These are phyloP conservation scores for Kwoniella heveanensis DNA, from an alignment of 768 basidiomycete species.

Conservation along the genomic window DNA sequence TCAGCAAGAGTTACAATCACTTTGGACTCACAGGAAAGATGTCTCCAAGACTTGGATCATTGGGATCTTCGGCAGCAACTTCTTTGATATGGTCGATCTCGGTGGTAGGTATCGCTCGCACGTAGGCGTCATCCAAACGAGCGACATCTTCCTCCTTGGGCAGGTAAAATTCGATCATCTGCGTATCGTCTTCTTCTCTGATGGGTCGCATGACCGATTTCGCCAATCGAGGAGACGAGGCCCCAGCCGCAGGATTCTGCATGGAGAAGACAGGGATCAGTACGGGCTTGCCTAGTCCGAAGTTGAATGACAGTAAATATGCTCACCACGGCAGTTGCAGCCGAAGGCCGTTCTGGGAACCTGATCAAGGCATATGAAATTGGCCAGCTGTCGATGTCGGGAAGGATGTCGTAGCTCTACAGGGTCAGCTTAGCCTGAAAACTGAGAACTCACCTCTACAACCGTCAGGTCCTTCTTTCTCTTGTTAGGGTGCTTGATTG, in stretches of 20 bases:
- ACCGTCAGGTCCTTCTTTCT: slow-evolving; percentile 39
- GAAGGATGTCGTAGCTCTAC: slow-evolving; percentile 49
- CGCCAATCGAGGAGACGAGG: slow-evolving; percentile 37
- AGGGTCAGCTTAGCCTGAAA: background rate
- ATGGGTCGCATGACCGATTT: slow-evolving; percentile 44
- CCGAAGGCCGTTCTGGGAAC: slow-evolving; percentile 51
- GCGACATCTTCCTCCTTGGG: slow-evolving; percentile 41
- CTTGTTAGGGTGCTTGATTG: slow-evolving; percentile 39
- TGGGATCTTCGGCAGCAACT: slow-evolving; percentile 29
- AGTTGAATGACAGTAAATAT: no score
- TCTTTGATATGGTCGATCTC: slow-evolving; percentile 28
- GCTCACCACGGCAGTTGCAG: slow-evolving; percentile 40
- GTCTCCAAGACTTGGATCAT: slow-evolving; percentile 22
- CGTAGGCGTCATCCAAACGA: slow-evolving; percentile 29
- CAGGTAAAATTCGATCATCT: slow-evolving; percentile 46
- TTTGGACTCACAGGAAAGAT: slow-evolving; percentile 29
- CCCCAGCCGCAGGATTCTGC: slow-evolving; percentile 27
- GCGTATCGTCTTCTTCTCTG: slow-evolving; percentile 34
- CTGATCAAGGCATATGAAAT: slow-evolving; percentile 44
- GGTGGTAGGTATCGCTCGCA: slow-evolving; percentile 29
- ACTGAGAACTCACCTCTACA: slow-evolving; percentile 38
- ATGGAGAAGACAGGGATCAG: background rate
- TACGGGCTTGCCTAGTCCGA: no score
- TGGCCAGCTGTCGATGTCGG: slow-evolving; percentile 44
- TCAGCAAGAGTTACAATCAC: background rate